Conservation (phyloP, 1,139 yeast genomes). For the Wickerhamiella pararugosa region DNA sequence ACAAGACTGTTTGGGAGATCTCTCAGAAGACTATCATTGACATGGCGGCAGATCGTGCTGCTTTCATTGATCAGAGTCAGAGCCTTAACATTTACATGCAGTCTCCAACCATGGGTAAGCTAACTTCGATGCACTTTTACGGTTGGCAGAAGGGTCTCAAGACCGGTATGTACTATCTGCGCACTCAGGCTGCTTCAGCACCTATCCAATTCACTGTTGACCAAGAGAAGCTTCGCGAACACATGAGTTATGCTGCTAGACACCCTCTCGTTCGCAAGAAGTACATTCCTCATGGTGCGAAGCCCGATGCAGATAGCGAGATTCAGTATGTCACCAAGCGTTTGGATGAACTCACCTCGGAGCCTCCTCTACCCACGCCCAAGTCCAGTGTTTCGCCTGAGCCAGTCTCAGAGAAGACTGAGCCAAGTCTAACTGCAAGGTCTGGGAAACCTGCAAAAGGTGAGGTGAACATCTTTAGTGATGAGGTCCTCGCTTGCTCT, state of each 20-base stretch:
- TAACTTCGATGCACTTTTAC: constrained; percentile 94
- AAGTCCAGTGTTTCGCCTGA: not conserved
- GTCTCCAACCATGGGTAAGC: constrained; percentile 82
- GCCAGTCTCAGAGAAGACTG: constrained; percentile 6
- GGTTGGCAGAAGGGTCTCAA: constrained; percentile 96
- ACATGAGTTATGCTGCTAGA: constrained; percentile 21
- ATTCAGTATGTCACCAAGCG: constrained; percentile 9
- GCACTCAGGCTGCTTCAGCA: constrained; percentile 90
- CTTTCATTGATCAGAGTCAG: constrained; percentile 90
- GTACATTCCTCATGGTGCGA: constrained; percentile 17
- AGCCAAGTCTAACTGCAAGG: not conserved
- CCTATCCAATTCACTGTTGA: constrained; percentile 90
- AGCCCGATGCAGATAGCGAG: not conserved
- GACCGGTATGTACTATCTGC: constrained; percentile 94
- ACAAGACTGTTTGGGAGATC: constrained; percentile 95
- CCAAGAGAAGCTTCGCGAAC: constrained; percentile 32
- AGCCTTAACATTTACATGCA: constrained; percentile 74
- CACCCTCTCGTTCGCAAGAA: constrained; percentile 23
- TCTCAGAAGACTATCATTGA: constrained; percentile 79
- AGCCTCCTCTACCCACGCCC: constrained; percentile 10
- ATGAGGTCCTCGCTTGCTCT: constrained; percentile 91
- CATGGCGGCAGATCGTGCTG: constrained; percentile 91
- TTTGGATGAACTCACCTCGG: constrained; percentile 2
- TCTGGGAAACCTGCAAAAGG: constrained; percentile 16
- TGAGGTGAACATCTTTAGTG: constrained; percentile 63